phyloP scores from a whole-genome alignment of 371 early-diverging fungal species.

The Actinomucor elegans region DNA sequence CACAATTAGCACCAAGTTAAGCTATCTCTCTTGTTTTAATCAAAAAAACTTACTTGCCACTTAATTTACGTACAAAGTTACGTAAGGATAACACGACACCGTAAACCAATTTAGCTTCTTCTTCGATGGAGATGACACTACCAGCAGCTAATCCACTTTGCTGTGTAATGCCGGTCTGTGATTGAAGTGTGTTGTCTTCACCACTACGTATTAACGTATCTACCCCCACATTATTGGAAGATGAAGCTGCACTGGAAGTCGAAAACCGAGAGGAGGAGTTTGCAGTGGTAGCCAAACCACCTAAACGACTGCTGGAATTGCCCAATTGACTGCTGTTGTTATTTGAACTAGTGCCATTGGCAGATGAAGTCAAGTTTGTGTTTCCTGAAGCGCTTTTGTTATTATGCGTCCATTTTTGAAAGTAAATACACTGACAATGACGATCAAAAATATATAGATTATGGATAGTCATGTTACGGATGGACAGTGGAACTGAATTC shows the following conservation, averaged over 20 bases:
- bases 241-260: conserved; percentile 40
- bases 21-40: background rate
- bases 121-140: conserved; percentile 72
- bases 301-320: conserved; percentile 33
- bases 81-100: conserved; percentile 87
- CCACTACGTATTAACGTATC: conserved; percentile 18
- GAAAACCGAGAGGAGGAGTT: conserved; percentile 38
- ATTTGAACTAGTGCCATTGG: conserved; percentile 21
- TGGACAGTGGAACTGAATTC: too few relatives aligned
- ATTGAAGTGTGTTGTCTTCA: conserved; percentile 21
- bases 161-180: conserved; percentile 25
- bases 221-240: conserved; percentile 8
- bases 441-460: conserved; percentile 91
- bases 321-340: conserved; percentile 28
- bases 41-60: conserved; percentile 32
- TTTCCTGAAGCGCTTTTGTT: conserved; percentile 23
- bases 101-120: conserved; percentile 92
- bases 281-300: conserved; percentile 22
- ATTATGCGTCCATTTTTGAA: conserved; percentile 69
- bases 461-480: conserved; percentile 72
- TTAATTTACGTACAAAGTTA: conserved; percentile 84
- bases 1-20: background rate
- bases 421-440: conserved; percentile 88
- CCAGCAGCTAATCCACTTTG: conserved; percentile 50
- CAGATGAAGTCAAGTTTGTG: conserved; percentile 9